Base-by-base conservation (phyloP, 805 yeast species). In the Ogataea ramenticola region DNA sequence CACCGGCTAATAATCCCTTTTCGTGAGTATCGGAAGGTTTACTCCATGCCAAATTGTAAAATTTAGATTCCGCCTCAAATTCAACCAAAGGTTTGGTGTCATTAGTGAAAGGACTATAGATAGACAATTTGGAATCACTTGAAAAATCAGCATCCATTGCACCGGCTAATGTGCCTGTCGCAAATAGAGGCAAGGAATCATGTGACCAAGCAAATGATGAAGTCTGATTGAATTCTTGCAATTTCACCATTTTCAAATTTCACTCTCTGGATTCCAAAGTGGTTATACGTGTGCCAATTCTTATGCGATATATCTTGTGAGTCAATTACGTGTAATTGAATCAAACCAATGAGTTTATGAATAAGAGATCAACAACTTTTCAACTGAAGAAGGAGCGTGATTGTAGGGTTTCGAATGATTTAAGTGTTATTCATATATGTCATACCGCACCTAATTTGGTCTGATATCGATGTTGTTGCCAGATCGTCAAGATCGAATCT, bases 121-220 rank as follows among this genome's bases (percentile, higher is more conserved):
- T 70, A 55, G 88, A 90, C 46, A 93, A 67, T n/a, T 75, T 65
- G 2, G 96, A 80, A 26, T 80, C 73, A 19, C 93, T 79, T 35
- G 90, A 80, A 64, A 90, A 90, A 59, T 83, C 80, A 36, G 85
- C 86, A 60, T 88, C 96, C 54, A 93, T 84, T 14, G 96, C 95
- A 8, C 98, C 98, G 0, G 98, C 90, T n/a, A 87, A 85, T 0
- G 96, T 85, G 20, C 96, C 99, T 1, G 96, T 79, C 20, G 89
- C 97, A 51, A 93, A 61, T 43, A 77, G 65, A 16, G 97, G 97
- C 48, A 80, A 66, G 36, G 71, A 62, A 52, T 79, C 86, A 51
- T 81, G 77, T 39, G 96, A 86, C 97, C 98, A 91, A 37, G 98
- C 95, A 67, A 93, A 88, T n/a, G 96, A 82, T 42, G 96, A 90